Evolutionary conservation across 202 grass and related monocot species (phyloP), one percentile per base, ranked within the genome.

Genomic region (Zoysia matrella): DNA sequence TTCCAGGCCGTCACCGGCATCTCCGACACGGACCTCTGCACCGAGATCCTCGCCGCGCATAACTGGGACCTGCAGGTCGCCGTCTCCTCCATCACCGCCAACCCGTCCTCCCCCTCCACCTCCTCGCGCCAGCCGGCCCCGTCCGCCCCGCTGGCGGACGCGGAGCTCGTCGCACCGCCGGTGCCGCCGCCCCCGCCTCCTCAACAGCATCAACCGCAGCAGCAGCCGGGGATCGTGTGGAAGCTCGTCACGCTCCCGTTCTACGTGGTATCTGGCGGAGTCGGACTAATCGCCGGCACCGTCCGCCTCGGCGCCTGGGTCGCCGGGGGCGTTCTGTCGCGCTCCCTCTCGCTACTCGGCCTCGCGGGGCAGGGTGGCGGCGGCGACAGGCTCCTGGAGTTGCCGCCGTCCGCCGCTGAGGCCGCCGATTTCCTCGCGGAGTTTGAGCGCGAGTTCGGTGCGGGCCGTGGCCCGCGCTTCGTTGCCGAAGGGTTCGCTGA

Each of bases 61-160:
- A 95, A 99, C 80, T 99, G 96, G 96, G 96, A 99, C 86, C 92
- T 99, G 60, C 87, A 99, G 79, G 45, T 90, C 75, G 96, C 96
- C 16, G 86, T 99, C 58, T 85, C 91, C 71, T 76, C 89, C 30
- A 36, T 36, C 30, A 36, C 30, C 30, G 30, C 30, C 30, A 36
- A 36, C 30, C 30, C 30, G 30, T 69, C 73, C 10, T 22, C 78
- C 7, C 39, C 84, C 13, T 48, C 30, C 30, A 36, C 30, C 8
- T 62, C 65, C 75, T 76, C 53, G 10, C 72, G 72, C 12, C 76
- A 74, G 0, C 60, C 75, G 43, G 78, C 40, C 43, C 4, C 79
- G 3, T 80, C 79, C 60, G 79, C 82, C 0, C 83, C 81, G 13
- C 58, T 43, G 56, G 83, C n/a, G 12, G 79, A 80, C 40, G 69